Evolutionary conservation across 2,329 filamentous ascomycete genomes (phyloP), one percentile per base, ranked within the genome.

Genomic region (Trichoderma hamatum): DNA sequence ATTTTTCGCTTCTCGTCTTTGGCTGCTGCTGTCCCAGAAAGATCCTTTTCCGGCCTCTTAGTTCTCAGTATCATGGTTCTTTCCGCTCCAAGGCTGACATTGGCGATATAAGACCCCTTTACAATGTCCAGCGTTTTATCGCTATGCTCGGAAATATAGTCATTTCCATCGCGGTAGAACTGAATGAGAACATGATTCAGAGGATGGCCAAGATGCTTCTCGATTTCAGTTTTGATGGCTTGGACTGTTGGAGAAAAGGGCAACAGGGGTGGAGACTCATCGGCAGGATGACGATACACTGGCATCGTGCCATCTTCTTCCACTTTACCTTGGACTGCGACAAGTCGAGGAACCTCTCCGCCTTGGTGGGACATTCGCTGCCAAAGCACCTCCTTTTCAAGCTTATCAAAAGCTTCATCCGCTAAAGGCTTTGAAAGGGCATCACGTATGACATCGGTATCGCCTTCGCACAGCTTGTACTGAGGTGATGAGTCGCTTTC

Each of bases 41-140:
- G 75, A 74, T 80, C 79, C 75, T 82, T 84, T 34, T 82, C 81
- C 51, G 76, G 77, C 71, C 91, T 91, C 81, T 97, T 97, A 13
- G 91, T 95, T 63, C 96, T 89, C 43, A 99, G 87, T 0, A 92
- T 86, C 94, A 98, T 97, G 2, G 89, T 94, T 65, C 96, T 86
- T 80, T 96, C 90, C 0, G 95, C 94, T 1, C 96, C 96, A n/a
- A 98, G 86, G 72, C 93, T 97, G 61, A 97, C 89, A 76, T 98
- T 99, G 72, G 94, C 93, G 73, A 99, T 97, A 70, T 86, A 94
- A 28, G 92, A 96, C 5, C 85, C 89, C 30, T 86, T 88, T 14
- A 89, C 89, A 68, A 99, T 96, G 77, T 99, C 96, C 28, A 99
- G 84, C 0, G 95, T 97, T 81, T 99, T 99, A 78, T 99, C 96